Percentiles rank a stretch among this genome's conserved stretches.
These are phyloP conservation scores for Chaetoceros muelleri DNA, from an alignment of 108 stramenopile species.

Conservation along the genomic window DNA sequence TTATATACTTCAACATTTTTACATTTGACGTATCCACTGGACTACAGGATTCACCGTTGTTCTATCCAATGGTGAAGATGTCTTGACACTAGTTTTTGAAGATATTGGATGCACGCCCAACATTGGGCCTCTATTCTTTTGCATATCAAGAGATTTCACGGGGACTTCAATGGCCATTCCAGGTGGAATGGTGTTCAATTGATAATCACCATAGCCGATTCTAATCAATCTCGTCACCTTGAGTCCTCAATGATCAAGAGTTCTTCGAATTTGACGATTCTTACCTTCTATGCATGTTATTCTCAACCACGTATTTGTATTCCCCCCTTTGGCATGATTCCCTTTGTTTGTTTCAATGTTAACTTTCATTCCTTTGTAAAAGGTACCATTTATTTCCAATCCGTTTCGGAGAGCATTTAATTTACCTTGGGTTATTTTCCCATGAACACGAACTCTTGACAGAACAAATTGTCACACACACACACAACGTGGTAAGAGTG, in stretches of 20 bases:
- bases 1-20: neutral
- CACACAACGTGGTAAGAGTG: too few species aligned
- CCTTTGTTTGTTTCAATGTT: constrained; percentile 24
- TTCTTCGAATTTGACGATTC: constrained; percentile 69
- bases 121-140: constrained; percentile 12
- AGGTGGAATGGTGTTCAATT: constrained; percentile 66
- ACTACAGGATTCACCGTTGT: neutral
- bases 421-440: constrained; percentile 39
- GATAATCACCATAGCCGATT: constrained; percentile 61
- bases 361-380: constrained; percentile 57
- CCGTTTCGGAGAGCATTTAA: constrained; percentile 43
- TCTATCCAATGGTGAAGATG: too few species aligned
- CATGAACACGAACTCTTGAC: constrained; percentile 67
- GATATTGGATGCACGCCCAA: neutral
- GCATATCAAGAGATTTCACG: constrained; percentile 28
- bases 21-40: neutral
- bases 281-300: constrained; percentile 67
- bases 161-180: constrained; percentile 62
- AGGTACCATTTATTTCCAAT: constrained; percentile 11
- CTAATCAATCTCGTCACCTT: constrained; percentile 69
- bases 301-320: constrained; percentile 60
- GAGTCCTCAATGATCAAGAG: constrained; percentile 46
- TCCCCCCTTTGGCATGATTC: constrained; percentile 5
- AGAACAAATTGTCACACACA: too few species aligned
- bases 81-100: too few species aligned